Evolutionary conservation across 225 moss, liverwort and hornwort species (phyloP).

Genomic region (Bryum argenteum): DNA sequence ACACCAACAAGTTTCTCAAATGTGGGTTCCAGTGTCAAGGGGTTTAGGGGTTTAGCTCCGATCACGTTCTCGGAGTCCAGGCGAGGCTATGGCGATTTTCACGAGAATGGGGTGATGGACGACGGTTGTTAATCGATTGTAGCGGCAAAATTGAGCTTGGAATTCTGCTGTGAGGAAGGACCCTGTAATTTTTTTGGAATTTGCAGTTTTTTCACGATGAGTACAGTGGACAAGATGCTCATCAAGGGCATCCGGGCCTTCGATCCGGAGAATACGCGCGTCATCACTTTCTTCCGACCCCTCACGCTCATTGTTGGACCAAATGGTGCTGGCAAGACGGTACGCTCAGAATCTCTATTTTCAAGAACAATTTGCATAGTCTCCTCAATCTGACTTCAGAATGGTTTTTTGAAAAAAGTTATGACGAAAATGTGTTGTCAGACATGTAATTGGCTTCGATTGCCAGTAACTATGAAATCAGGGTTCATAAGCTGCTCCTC

Average conservation of each 20-base stretch:
- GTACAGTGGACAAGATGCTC: constrained; percentile 99
- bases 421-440: not conserved
- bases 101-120: constrained; percentile 17
- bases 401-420: not conserved
- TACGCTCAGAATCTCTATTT: constrained; percentile 29
- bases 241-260: constrained; percentile 99
- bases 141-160: not conserved
- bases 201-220: constrained; percentile 54
- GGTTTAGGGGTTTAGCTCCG: constrained; percentile 30
- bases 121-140: not conserved
- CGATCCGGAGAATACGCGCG: constrained; percentile 90
- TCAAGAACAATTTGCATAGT: not conserved
- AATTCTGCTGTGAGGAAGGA: not conserved
- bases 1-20: too few relatives aligned
- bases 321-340: constrained; percentile 98
- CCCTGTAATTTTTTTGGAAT: not conserved
- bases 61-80: not conserved
- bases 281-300: constrained; percentile 92
- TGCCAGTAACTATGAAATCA: constrained; percentile 1
- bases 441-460: not conserved
- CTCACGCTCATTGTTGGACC: constrained; percentile 98
- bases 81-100: not conserved
- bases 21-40: too few relatives aligned
- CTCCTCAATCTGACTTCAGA: not conserved
- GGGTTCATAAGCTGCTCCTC: constrained; percentile 2